A percentile compares a stretch with the other conserved stretches of the same genome.
Conservation (phyloP, 768 basidiomycete genomes). For the Mycena polygramma region DNA sequence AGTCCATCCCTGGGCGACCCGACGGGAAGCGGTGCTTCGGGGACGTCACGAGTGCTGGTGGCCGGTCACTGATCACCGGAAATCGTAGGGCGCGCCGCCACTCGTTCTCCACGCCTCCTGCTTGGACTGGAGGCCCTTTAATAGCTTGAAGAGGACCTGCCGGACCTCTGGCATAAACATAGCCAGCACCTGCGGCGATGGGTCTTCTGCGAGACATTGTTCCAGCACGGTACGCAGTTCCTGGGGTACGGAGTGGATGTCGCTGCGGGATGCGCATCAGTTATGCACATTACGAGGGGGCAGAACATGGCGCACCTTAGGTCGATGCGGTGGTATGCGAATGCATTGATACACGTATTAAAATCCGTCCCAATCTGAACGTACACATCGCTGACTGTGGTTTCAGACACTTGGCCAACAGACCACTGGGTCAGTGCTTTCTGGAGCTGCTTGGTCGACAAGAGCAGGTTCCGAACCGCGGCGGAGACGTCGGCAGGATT, state of each 20-base stretch:
- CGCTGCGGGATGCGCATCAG: slow-evolving; percentile 53
- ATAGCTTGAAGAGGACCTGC: slow-evolving; percentile 82
- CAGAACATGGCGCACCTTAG: slow-evolving; percentile 69
- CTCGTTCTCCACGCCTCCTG: slow-evolving; percentile 61
- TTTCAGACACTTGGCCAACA: slow-evolving; percentile 66
- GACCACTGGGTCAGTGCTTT: slow-evolving; percentile 81
- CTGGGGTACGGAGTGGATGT: slow-evolving; percentile 71
- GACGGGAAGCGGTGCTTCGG: background rate
- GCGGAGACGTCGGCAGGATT: slow-evolving; percentile 64
- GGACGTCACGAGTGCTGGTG: slow-evolving; percentile 1
- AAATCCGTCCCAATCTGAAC: slow-evolving; percentile 92
- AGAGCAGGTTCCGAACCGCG: slow-evolving; percentile 76
- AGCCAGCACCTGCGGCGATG: slow-evolving; percentile 78
- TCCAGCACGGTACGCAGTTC: slow-evolving; percentile 79
- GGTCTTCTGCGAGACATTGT: slow-evolving; percentile 79
- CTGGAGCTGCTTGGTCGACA: slow-evolving; percentile 87
- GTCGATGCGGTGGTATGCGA: slow-evolving; percentile 78
- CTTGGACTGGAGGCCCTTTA: slow-evolving; percentile 86
- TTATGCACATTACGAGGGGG: background rate
- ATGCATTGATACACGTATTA: slow-evolving; percentile 82
- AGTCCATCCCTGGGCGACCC: slow-evolving; percentile 1
- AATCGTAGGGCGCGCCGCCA: slow-evolving; percentile 11
- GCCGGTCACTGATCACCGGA: slow-evolving; percentile 17
- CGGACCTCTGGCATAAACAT: slow-evolving; percentile 87
- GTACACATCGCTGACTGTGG: slow-evolving; percentile 89